Percentiles rank a stretch among this genome's conserved stretches.
Conservation (phyloP, 2,329 filamentous ascomycete species). For the Berkeleyomyces rouxiae region DNA sequence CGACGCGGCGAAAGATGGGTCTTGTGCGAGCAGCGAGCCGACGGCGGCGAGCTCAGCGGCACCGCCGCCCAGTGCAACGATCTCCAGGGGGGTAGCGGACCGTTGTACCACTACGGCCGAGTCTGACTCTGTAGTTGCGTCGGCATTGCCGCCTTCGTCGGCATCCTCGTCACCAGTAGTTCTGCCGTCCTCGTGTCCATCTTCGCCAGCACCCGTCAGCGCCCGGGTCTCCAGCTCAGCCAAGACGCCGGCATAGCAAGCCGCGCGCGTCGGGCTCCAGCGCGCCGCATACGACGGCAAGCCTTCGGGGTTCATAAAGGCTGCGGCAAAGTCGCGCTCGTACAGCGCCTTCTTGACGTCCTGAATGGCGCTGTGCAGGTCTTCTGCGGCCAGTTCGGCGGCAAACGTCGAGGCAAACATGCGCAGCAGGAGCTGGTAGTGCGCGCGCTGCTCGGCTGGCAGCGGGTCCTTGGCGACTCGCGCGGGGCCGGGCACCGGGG, state of each 20-base stretch:
- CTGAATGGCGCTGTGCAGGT: conserved; percentile 47
- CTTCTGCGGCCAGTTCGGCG: conserved; percentile 28
- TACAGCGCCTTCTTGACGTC: conserved; percentile 75
- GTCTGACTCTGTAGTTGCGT: neutral
- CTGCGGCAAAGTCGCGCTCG: conserved; percentile 63
- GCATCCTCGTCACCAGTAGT: neutral
- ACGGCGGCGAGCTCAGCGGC: conserved; percentile 45
- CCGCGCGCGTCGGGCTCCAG: conserved; percentile 75
- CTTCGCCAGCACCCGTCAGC: neutral
- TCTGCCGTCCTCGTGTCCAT: neutral
- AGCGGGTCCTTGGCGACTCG: conserved; percentile 4
- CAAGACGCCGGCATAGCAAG: conserved; percentile 58
- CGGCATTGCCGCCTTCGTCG: neutral
- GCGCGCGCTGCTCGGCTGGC: conserved; percentile 2
- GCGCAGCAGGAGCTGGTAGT: conserved; percentile 35
- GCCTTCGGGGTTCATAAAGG: conserved; percentile 56
- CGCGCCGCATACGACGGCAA: conserved; percentile 72
- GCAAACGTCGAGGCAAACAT: conserved; percentile 53
- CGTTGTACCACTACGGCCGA: too few species aligned
- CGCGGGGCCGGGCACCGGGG: neutral
- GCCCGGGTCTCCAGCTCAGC: conserved; percentile 3
- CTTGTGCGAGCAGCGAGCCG: conserved; percentile 25
- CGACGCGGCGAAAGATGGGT: conserved; percentile 18
- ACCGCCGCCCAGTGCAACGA: conserved; percentile 38
- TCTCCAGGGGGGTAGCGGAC: conserved; percentile 18